Evolutionary conservation across 768 basidiomycete genomes (phyloP), one percentile per base, ranked within the genome.

Genomic region (Lanmaoa pseudosensibilis): DNA sequence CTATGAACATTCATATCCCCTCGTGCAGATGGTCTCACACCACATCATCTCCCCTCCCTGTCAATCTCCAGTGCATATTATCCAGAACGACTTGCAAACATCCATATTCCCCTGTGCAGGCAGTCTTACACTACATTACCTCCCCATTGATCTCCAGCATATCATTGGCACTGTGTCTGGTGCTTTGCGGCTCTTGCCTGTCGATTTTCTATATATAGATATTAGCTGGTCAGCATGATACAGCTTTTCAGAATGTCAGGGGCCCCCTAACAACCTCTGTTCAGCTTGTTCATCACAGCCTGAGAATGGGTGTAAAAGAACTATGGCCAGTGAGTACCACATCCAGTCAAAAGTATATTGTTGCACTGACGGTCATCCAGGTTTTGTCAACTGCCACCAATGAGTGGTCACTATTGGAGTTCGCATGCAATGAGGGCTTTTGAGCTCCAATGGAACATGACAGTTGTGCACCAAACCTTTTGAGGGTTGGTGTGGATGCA

Each of bases 131-230:
- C 84, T 86, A 1, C 92, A 93, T 58, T 94, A 93, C n/a, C n/a
- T n/a, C n/a, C n/a, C 58, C 85, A 95, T 98, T 76, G 98, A 98
- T 69, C 83, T 98, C 5, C 84, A 87, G 25, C 97, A 96, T 50
- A 94, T 98, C 65, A 86, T 98, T 43, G n/a, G n/a, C 94, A 97
- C n/a, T 25, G 25, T 25, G 25, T 25, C 25, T 25, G 25, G 25
- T 25, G 25, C 25, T 25, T 25, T 5, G 5, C 25, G 25, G 25
- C 25, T 5, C 25, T 25, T 5, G 25, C 25, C 25, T 5, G 25
- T 25, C 5, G 25, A 25, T 25, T 25, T 25, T 25, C 25, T 25
- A 25, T 25, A 25, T 25, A 25, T 25, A 25, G 25, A 25, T 5
- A 25, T 25, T 5, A 25, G 25, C 25, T 25, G 25, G 5, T 25